Base-by-base conservation (phyloP, 2,329 filamentous ascomycete genomes). In the Botryotinia narcissicola region DNA sequence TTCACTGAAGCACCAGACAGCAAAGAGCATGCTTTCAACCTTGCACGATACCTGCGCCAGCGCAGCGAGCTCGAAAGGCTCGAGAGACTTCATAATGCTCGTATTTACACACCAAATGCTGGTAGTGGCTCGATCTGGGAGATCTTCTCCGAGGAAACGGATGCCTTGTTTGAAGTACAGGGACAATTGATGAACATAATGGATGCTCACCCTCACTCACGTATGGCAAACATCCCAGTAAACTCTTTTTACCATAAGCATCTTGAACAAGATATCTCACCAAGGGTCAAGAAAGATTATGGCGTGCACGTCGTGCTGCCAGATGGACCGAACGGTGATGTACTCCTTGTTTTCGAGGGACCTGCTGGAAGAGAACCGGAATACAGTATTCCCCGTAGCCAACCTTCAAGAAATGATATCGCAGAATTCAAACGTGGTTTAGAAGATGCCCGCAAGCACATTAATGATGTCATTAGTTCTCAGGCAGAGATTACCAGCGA, bases 11-110 rank as follows among this genome's bases (percentile, higher is more conserved):
- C 92, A 25, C 89, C 92, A 46, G 93, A 93, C 70, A 89, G 93
- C 18, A 89, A 93, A 72, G 86, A 87, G 14, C 95, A 99, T 81
- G 95, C 95, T 20, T 91, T 92, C 74, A 92, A 95, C 78, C 86
- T 99, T 73, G 96, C 95, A 1, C 91, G 93, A 72, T 99, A 99
- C 83, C 87, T 98, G 70, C 91, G 91, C 73, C 90, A 96, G 79
- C 92, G 93, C 63, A 89, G 90, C 78, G 93, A 95, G 78, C 91
- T 98, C 78, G 89, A 93, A 78, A 90, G 94, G 70, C 87, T 99
- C 22, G 94, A 98, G 84, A 89, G 88, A 74, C 84, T 89, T 66
- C 93, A 97, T 82, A 89, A 92, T 79, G 91, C 94, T n/a, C 93
- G 93, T 81, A 97, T 98, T 81, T 93, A 95, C 78, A 91, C 94